A percentile compares a stretch with the other conserved stretches of the same genome.
Evolutionary conservation across 805 yeast species (phyloP).

Genomic region (Priceomyces medius): DNA sequence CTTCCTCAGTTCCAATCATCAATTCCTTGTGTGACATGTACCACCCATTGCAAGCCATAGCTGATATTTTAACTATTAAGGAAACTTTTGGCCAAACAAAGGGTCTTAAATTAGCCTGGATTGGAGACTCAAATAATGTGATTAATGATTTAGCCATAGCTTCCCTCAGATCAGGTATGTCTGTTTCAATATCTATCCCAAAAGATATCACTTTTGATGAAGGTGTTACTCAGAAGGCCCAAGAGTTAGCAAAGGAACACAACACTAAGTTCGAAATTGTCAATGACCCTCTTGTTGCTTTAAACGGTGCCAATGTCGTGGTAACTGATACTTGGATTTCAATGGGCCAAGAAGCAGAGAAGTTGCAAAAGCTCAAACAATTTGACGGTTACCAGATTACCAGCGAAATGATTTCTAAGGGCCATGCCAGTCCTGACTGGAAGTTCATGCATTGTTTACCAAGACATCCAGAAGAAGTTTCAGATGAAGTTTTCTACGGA

Average conservation of each 20-base stretch:
- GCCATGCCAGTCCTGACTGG: slow-evolving; percentile 64
- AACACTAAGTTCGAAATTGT: slow-evolving; percentile 49
- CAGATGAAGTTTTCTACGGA: slow-evolving; percentile 88
- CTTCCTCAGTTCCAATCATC: slow-evolving; percentile 87
- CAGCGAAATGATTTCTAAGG: slow-evolving; percentile 54
- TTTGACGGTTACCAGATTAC: slow-evolving; percentile 88
- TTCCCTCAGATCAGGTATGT: slow-evolving; percentile 77
- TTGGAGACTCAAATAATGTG: slow-evolving; percentile 96
- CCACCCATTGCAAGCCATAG: slow-evolving; percentile 94
- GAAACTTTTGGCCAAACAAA: slow-evolving; percentile 64
- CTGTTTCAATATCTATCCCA: slow-evolving; percentile 84
- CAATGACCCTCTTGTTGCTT: slow-evolving; percentile 75
- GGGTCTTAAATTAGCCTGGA: slow-evolving; percentile 84
- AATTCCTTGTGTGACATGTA: slow-evolving; percentile 89
- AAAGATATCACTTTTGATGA: slow-evolving; percentile 61
- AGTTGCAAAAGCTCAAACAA: slow-evolving; percentile 65
- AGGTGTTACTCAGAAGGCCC: slow-evolving; percentile 54
- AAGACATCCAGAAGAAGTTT: slow-evolving; percentile 91
- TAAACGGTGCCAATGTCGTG: slow-evolving; percentile 70
- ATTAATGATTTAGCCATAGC: slow-evolving; percentile 92
- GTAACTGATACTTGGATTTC: slow-evolving; percentile 98
- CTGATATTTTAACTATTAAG: slow-evolving; percentile 83
- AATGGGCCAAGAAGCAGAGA: slow-evolving; percentile 94
- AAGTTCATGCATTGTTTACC: slow-evolving; percentile 98
- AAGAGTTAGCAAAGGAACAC: slow-evolving; percentile 49